phyloP scores from a whole-genome alignment of 805 yeast species.

The Metschnikowia peoriensis region DNA sequence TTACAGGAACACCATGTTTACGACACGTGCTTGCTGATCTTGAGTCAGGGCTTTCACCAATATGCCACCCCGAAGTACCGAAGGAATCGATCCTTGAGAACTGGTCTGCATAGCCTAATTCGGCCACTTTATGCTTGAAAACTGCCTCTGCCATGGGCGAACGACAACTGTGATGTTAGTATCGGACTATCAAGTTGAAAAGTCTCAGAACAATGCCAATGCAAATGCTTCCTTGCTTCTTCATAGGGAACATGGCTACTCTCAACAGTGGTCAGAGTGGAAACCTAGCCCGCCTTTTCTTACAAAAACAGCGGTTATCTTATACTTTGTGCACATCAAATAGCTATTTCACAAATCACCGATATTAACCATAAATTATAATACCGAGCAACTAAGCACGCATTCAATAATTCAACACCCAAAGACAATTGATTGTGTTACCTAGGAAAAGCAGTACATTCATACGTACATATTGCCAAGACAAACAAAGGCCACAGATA shows the following conservation, averaged over 20 bases:
- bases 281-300: too few species aligned
- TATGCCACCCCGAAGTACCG: constrained; percentile 85
- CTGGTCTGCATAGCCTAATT: constrained; percentile 41
- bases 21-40: constrained; percentile 69
- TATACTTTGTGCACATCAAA: too few species aligned
- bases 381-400: neutral
- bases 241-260: too few species aligned
- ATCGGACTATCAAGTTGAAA: neutral
- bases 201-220: neutral
- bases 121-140: constrained; percentile 61
- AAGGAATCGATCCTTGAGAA: constrained; percentile 73
- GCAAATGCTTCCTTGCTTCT: too few species aligned
- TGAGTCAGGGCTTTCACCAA: constrained; percentile 78
- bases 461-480: constrained; percentile 76
- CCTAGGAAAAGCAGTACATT: neutral
- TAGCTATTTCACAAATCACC: too few species aligned
- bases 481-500: constrained; percentile 85
- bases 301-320: too few species aligned
- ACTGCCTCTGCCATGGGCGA: constrained; percentile 99
- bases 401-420: neutral
- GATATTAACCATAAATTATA: too few species aligned
- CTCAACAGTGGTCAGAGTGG: too few species aligned
- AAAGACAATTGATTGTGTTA: neutral
- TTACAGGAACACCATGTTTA: constrained; percentile 68
- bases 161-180: constrained; percentile 60